Evolutionary conservation across 139 green algal species (phyloP), one percentile per base, ranked within the genome.

Genomic region (Picochlorum sp.): DNA sequence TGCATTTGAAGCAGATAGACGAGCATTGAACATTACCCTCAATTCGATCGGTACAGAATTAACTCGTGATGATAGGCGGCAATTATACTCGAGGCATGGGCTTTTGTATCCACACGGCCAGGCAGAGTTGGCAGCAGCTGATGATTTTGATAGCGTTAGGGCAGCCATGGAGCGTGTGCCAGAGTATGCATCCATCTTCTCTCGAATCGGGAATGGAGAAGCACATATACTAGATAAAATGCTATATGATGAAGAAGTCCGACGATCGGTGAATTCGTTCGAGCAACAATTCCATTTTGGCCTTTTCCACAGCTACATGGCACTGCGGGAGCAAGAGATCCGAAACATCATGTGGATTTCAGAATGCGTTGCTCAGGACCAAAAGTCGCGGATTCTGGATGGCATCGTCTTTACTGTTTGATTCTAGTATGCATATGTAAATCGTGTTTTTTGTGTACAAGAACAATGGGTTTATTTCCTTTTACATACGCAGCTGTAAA

Each of bases 11-110:
- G 95, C 94, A 15, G 94, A 99, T 80, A 72, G 91, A 21, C 81
- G 94, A 2, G 94, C 92, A 13, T 80, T 99, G 15, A 97, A 95
- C 83, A 98, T 99, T 77, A 99, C 94, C 2, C 81, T 99, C 45
- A 98, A 98, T 86, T 88, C 73, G 20, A 95, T 98, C 30, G 92
- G 91, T 45, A 97, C 90, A 0, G 92, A 98, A 77, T 81, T 98
- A 24, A 97, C 92, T 5, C 85, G 92, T 13, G 92, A 98, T 67
- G 92, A 97, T 77, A 80, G 91, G 49, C 83, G 87, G 63, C 92
- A 92, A 77, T 80, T 98, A 45, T 98, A 96, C 83, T 90, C 83
- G 72, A 90, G 94, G 71, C 95, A 97, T 71, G 92, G 92, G 0
- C 76, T 95, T 44, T 81, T 98, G 56, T 93, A 95, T 82, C 92